Evolutionary conservation across 139 green algal genomes (phyloP).

Genomic region (Chlamydomonas sp.): DNA sequence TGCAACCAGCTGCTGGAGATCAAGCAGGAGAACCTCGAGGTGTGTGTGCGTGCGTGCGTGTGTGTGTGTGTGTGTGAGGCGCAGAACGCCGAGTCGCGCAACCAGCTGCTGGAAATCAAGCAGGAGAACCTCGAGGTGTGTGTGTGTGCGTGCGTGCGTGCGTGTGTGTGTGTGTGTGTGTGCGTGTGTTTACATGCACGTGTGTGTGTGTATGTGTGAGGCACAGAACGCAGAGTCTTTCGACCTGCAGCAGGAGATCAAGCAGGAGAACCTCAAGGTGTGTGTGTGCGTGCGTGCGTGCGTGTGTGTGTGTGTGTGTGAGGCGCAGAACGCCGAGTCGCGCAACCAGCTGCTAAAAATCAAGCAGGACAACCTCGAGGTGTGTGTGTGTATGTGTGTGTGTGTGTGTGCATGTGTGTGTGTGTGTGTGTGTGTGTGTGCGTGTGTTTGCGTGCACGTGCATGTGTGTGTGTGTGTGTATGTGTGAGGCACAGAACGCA

Average conservation of each 20-base stretch:
- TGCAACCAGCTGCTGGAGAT: too few species aligned
- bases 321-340: slow-evolving; percentile 43
- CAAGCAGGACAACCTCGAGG: slow-evolving; percentile 55
- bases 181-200: too few species aligned
- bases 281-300: neutral
- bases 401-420: neutral
- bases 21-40: too few species aligned
- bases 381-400: slow-evolving; percentile 8
- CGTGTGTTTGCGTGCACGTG: neutral
- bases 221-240: too few species aligned
- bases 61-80: slow-evolving; percentile 21
- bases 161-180: neutral
- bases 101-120: slow-evolving; percentile 35
- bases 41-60: neutral
- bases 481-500: slow-evolving; percentile 35
- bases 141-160: neutral
- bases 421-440: slow-evolving; percentile 6
- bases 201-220: too few species aligned
- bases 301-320: slow-evolving; percentile 3
- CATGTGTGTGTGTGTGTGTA: neutral
- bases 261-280: too few species aligned
- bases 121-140: slow-evolving; percentile 54
- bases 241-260: too few species aligned
- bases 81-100: slow-evolving; percentile 40
- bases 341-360: slow-evolving; percentile 34